A percentile compares a stretch with the other conserved stretches of the same genome.
Conservation (phyloP, 2,329 filamentous ascomycete species). For the Xylaria arbuscula region DNA sequence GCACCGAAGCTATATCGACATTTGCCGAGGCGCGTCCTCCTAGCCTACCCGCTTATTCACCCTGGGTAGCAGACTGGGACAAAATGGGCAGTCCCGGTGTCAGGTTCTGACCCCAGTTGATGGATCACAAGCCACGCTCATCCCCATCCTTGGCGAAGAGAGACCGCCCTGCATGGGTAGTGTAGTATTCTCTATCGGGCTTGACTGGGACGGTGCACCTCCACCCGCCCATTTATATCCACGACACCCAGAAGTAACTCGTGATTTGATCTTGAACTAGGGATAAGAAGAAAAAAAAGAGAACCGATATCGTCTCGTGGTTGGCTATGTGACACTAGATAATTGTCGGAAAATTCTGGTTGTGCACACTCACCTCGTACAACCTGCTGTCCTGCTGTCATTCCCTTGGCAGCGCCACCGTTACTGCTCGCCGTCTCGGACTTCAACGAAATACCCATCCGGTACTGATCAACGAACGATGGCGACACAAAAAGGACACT, state of each 20-base stretch:
- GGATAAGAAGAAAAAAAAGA: constrained; percentile 4
- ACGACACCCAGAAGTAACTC: neutral
- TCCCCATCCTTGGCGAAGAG: constrained; percentile 14
- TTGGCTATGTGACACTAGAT: constrained; percentile 17
- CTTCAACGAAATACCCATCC: constrained; percentile 11
- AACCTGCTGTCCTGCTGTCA: constrained; percentile 10
- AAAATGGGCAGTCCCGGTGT: neutral
- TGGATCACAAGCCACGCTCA: constrained; percentile 5
- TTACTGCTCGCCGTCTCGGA: neutral
- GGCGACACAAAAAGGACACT: constrained; percentile 3
- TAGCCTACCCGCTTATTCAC: neutral
- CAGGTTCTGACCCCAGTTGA: neutral
- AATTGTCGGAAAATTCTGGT: constrained; percentile 1
- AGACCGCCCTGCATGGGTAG: neutral
- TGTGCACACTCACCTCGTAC: constrained; percentile 9
- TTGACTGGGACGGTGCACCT: neutral
- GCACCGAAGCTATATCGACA: neutral
- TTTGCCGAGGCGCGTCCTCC: neutral
- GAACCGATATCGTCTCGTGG: neutral
- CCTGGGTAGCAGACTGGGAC: constrained; percentile 1
- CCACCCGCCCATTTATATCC: neutral
- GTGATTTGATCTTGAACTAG: neutral
- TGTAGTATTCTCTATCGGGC: neutral
- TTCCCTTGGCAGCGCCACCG: constrained; percentile 19
- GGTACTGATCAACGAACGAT: neutral